Evolutionary conservation across 2,329 filamentous ascomycete genomes (phyloP).

Genomic region (Zarea fungicola): DNA sequence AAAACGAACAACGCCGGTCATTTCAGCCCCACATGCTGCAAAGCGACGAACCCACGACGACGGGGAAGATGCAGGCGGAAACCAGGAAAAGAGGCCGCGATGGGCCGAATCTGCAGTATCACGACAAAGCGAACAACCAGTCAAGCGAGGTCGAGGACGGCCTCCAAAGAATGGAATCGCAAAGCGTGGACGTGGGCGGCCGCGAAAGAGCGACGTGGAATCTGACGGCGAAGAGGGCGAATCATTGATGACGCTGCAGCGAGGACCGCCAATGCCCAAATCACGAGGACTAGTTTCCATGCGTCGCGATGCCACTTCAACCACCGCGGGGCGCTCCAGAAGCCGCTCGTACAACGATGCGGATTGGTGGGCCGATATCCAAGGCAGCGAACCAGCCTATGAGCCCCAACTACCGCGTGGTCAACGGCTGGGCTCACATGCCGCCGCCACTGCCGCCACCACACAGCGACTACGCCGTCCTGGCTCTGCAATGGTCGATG

Average conservation of each 20-base stretch:
- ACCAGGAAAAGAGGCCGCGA: not conserved
- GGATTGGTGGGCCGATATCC: conserved; percentile 1
- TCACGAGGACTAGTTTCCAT: conserved; percentile 42
- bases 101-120: conserved; percentile 8
- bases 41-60: not conserved
- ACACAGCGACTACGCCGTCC: conserved; percentile 27
- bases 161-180: conserved; percentile 12
- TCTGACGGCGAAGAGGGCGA: conserved; percentile 32
- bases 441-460: not conserved
- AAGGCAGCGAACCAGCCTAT: not conserved
- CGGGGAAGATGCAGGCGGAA: not conserved
- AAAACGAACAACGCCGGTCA: conserved; percentile 1
- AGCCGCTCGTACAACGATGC: not conserved
- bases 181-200: conserved; percentile 7
- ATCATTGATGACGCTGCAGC: conserved; percentile 35
- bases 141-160: conserved; percentile 10
- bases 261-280: conserved; percentile 45
- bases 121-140: not conserved
- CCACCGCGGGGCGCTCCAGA: conserved; percentile 46
- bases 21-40: not conserved
- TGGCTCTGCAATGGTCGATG: conserved; percentile 41
- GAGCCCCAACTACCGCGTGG: not conserved
- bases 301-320: conserved; percentile 39
- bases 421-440: not conserved
- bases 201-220: conserved; percentile 5